These are phyloP conservation scores for Kickxella alabastrina DNA, from an alignment of 192 early-diverging fungal species.

Conservation along the genomic window DNA sequence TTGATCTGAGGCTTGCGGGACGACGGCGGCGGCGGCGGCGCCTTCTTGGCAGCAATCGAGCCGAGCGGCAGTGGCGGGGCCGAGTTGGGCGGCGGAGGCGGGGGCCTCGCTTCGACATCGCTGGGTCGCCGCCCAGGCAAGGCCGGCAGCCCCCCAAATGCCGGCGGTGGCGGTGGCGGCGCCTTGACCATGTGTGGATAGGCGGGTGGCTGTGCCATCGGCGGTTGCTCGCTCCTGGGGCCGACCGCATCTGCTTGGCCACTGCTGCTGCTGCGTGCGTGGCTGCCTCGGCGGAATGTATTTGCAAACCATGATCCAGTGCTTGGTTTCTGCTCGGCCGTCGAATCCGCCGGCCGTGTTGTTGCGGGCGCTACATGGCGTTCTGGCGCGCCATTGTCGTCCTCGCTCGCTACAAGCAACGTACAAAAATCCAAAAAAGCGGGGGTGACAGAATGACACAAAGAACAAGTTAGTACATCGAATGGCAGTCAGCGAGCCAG, in stretches of 20 bases:
- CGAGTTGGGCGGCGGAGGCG: slow-evolving; percentile 25
- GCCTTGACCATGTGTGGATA: slow-evolving; percentile 3
- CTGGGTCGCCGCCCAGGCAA: slow-evolving; percentile 37
- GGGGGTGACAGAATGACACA: background rate
- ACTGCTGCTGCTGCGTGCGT: slow-evolving; percentile 23
- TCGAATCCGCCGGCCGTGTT: background rate
- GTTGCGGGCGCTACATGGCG: background rate
- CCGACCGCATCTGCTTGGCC: slow-evolving; percentile 4
- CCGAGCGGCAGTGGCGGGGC: slow-evolving; percentile 20
- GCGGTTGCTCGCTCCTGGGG: slow-evolving; percentile 1
- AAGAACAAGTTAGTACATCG: no score
- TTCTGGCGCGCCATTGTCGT: slow-evolving; percentile 3
- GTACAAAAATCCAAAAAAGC: background rate
- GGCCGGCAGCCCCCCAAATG: slow-evolving; percentile 15
- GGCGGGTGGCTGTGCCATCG: slow-evolving; percentile 2
- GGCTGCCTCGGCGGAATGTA: slow-evolving; percentile 37
- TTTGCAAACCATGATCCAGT: slow-evolving; percentile 24
- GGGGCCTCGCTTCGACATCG: slow-evolving; percentile 16
- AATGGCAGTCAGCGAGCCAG: no score
- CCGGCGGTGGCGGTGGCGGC: slow-evolving; percentile 13
- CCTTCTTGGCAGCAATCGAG: slow-evolving; percentile 30
- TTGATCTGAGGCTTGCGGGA: slow-evolving; percentile 41
- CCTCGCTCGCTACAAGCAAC: slow-evolving; percentile 37
- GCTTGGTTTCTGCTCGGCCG: slow-evolving; percentile 19
- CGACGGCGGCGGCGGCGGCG: slow-evolving; percentile 38